A percentile compares a stretch with the other conserved stretches of the same genome.
Evolutionary conservation across 2,329 filamentous ascomycete genomes (phyloP).

Genomic region (Microdochium paspali): DNA sequence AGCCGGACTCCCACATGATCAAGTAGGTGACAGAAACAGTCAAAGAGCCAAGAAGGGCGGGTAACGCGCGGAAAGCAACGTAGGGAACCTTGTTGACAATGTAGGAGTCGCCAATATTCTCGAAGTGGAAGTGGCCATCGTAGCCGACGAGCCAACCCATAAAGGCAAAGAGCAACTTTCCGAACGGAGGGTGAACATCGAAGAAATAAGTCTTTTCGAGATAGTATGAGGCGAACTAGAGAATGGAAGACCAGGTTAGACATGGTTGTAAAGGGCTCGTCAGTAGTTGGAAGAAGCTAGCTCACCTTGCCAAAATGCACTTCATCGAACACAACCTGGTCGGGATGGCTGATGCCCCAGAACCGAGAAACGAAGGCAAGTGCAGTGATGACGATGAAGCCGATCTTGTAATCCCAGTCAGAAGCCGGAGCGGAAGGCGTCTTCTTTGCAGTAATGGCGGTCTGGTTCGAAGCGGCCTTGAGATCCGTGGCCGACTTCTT

Average conservation of each 20-base stretch:
- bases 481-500: slow-evolving; percentile 31
- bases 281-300: slow-evolving; percentile 1
- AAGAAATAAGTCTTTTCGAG: slow-evolving; percentile 98
- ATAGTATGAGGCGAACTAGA: slow-evolving; percentile 68
- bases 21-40: slow-evolving; percentile 91
- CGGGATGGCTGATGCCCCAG: slow-evolving; percentile 90
- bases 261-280: slow-evolving; percentile 3
- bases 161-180: slow-evolving; percentile 93
- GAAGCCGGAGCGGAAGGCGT: slow-evolving; percentile 31
- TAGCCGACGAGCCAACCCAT: slow-evolving; percentile 98
- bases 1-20: slow-evolving; percentile 99
- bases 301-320: slow-evolving; percentile 98
- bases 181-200: slow-evolving; percentile 96
- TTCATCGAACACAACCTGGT: slow-evolving; percentile 97
- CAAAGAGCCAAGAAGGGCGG: slow-evolving; percentile 81
- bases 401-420: slow-evolving; percentile 82
- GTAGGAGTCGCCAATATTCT: slow-evolving; percentile 98
- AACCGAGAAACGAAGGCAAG: slow-evolving; percentile 89
- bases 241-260: slow-evolving; percentile 7
- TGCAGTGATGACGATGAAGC: slow-evolving; percentile 65
- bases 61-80: slow-evolving; percentile 88
- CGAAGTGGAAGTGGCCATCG: slow-evolving; percentile 94
- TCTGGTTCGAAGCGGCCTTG: slow-evolving; percentile 40
- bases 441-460: slow-evolving; percentile 29
- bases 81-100: slow-evolving; percentile 95